Conservation (phyloP, 495 filamentous ascomycete species). For the Penicillium samsonianum region DNA sequence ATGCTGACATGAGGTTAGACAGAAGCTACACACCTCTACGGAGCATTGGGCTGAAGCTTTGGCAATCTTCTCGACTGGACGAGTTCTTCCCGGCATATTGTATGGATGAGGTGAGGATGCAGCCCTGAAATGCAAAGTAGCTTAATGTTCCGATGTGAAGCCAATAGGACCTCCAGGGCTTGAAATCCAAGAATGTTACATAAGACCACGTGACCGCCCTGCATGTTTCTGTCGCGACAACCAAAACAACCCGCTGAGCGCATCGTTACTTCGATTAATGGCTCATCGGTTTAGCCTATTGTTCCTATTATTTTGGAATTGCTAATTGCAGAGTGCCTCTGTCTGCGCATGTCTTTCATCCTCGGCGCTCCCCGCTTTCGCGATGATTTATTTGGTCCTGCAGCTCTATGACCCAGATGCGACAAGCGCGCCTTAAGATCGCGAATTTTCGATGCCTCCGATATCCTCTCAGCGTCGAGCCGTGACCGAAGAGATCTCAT, state of each 20-base stretch:
- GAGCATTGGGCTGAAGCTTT: conserved; percentile 81
- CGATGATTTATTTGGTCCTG: conserved; percentile 47
- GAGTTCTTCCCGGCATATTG: conserved; percentile 40
- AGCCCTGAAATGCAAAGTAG: background rate
- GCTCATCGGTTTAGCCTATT: conserved; percentile 7
- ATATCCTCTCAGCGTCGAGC: conserved; percentile 51
- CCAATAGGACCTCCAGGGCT: background rate
- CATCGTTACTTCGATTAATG: conserved; percentile 1
- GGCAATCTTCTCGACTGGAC: conserved; percentile 90
- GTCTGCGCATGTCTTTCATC: conserved; percentile 18
- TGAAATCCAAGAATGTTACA: conserved; percentile 22
- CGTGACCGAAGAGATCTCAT: conserved; percentile 50
- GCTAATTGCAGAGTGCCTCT: conserved; percentile 20
- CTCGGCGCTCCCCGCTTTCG: conserved; percentile 25
- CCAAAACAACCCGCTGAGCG: conserved; percentile 28
- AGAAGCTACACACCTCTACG: conserved; percentile 60
- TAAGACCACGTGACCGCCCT: conserved; percentile 28
- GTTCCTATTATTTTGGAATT: conserved; percentile 12
- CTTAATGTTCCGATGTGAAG: conserved; percentile 3
- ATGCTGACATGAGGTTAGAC: conserved; percentile 1
- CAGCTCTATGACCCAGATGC: conserved; percentile 55
- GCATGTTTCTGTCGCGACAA: conserved; percentile 36
- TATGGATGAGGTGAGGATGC: conserved; percentile 5
- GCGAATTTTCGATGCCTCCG: conserved; percentile 61
- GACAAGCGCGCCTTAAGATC: conserved; percentile 53